Evolutionary conservation across 1,139 yeast species (phyloP).

Genomic region (Diutina mesorugosa): DNA sequence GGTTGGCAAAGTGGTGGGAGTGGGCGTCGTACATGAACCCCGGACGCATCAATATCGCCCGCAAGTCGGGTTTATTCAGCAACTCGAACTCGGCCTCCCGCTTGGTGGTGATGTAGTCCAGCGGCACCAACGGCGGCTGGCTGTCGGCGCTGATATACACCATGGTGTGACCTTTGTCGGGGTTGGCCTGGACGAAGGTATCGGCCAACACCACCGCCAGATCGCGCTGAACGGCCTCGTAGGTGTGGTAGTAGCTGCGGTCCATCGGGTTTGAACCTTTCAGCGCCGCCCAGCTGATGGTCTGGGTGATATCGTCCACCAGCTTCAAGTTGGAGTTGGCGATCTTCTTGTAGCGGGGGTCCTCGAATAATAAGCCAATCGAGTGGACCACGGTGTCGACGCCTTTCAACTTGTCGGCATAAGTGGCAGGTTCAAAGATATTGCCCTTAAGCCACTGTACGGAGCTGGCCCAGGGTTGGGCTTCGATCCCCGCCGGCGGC

Average conservation of each 20-base stretch:
- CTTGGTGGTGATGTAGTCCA: conserved; percentile 61
- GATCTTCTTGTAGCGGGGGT: conserved; percentile 47
- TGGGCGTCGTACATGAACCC: conserved; percentile 67
- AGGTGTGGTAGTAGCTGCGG: conserved; percentile 32
- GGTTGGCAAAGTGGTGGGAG: conserved; percentile 13
- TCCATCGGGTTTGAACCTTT: conserved; percentile 43
- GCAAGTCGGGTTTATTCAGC: conserved; percentile 25
- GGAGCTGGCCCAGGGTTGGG: conserved; percentile 34
- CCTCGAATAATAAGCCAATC: conserved; percentile 62
- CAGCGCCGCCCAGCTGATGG: conserved; percentile 5
- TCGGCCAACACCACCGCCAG: conserved; percentile 59
- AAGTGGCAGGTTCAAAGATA: conserved; percentile 51
- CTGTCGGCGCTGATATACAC: conserved; percentile 76
- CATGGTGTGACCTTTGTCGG: conserved; percentile 26
- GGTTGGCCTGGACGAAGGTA: conserved; percentile 24
- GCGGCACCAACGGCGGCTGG: conserved; percentile 49
- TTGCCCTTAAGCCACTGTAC: conserved; percentile 65
- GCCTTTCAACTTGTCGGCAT: conserved; percentile 27
- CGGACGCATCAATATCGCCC: conserved; percentile 62
- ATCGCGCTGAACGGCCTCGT: conserved; percentile 53
- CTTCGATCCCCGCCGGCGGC: conserved; percentile 26
- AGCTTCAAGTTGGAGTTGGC: conserved; percentile 29
- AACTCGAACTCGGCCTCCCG: conserved; percentile 63
- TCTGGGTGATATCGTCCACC: conserved; percentile 17
- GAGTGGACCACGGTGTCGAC: conserved; percentile 42